A percentile compares a stretch with the other conserved stretches of the same genome.
phyloP scores from a whole-genome alignment of 345 rosid genomes.

The Clausena lansium region DNA sequence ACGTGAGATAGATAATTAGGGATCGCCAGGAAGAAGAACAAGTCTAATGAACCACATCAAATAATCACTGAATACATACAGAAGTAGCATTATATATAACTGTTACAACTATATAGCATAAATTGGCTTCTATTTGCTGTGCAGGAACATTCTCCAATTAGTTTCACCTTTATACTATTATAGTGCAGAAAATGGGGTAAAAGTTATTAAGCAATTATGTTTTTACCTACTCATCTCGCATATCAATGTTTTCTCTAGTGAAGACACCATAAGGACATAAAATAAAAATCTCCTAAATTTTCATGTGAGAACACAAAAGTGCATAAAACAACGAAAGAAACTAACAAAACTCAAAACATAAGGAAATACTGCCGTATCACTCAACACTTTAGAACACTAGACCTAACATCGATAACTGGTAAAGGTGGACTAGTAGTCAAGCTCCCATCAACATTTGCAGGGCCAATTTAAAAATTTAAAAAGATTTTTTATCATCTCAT shows the following conservation, averaged over 20 bases:
- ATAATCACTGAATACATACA: not conserved
- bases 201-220: not conserved
- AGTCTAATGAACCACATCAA: not conserved
- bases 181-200: not conserved
- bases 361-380: not conserved
- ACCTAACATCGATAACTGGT: not conserved
- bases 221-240: not conserved
- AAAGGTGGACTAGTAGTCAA: not conserved
- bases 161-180: not conserved
- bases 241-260: not conserved
- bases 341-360: not conserved
- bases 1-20: constrained; percentile 1
- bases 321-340: not conserved
- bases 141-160: not conserved
- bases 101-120: not conserved
- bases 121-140: not conserved
- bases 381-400: not conserved
- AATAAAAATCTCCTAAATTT: not conserved
- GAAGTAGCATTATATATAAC: not conserved
- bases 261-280: not conserved
- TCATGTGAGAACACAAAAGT: not conserved
- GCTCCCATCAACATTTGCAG: not conserved
- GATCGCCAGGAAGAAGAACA: not conserved
- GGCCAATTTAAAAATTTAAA: not conserved
- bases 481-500: not conserved